Percentiles rank a stretch among this genome's conserved stretches.
phyloP scores from a whole-genome alignment of 2,329 filamentous ascomycete species.

The Fusarium sp. region DNA sequence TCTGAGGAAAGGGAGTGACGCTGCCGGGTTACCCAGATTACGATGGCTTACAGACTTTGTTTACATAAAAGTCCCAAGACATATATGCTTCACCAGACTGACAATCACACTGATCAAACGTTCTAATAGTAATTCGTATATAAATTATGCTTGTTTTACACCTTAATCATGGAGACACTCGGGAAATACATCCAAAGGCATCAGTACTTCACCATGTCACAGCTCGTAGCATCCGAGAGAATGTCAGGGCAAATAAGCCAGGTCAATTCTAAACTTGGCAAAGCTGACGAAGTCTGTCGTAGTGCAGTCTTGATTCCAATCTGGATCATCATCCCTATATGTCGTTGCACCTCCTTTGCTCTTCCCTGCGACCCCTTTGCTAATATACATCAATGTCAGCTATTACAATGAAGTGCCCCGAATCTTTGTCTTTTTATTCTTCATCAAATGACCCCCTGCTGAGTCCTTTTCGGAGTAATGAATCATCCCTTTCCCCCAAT shows the following conservation, averaged over 20 bases:
- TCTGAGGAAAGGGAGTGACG: too few relatives aligned
- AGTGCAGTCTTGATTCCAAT: conserved; percentile 42
- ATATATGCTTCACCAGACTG: too few relatives aligned
- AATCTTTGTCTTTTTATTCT: conserved; percentile 8
- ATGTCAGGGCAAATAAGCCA: conserved; percentile 37
- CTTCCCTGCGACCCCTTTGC: conserved; percentile 27
- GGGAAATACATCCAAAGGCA: not conserved
- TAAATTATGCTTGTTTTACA: not conserved
- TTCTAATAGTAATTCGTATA: not conserved
- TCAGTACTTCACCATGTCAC: not conserved
- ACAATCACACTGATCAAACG: not conserved
- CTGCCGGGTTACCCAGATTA: too few relatives aligned
- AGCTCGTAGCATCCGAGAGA: conserved; percentile 16
- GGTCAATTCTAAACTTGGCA: conserved; percentile 38
- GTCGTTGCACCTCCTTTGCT: conserved; percentile 29
- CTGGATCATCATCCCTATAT: conserved; percentile 43
- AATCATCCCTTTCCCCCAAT: conserved; percentile 2
- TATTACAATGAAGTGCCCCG: conserved; percentile 40
- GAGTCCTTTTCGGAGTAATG: conserved; percentile 8
- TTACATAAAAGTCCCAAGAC: too few relatives aligned
- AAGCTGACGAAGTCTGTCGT: conserved; percentile 26
- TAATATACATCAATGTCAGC: conserved; percentile 43
- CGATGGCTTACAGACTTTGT: too few relatives aligned
- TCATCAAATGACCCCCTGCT: conserved; percentile 9
- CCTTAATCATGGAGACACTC: not conserved